Conservation (phyloP, 1,284 basidiomycete genomes). For the Rhodofomes roseus region DNA sequence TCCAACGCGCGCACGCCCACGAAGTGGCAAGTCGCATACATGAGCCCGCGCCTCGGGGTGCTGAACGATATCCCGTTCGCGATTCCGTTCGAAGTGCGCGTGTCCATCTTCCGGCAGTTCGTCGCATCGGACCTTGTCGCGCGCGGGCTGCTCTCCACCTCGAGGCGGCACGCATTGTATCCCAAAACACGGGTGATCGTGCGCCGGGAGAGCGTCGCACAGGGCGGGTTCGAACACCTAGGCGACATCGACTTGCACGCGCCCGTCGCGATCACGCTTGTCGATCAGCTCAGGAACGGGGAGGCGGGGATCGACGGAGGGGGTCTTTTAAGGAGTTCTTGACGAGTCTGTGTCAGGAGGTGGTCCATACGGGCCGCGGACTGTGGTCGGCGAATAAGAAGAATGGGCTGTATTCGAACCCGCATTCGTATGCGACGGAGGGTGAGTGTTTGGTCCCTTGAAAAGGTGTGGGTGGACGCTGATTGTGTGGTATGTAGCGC, state of each 20-base stretch:
- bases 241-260: no score
- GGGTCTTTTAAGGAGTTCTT: no score
- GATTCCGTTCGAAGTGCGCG: constrained; percentile 89
- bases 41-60: constrained; percentile 84
- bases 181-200: constrained; percentile 28
- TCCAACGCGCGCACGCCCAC: constrained; percentile 39
- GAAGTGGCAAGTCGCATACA: constrained; percentile 74
- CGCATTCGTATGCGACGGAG: no score
- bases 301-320: no score
- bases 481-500: no score
- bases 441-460: no score
- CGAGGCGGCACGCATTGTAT: constrained; percentile 12
- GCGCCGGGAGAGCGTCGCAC: no score
- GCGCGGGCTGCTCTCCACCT: no score
- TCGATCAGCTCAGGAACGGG: no score
- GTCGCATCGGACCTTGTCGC: constrained; percentile 54
- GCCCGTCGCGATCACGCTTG: no score
- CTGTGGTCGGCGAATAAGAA: constrained; percentile 89
- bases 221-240: no score
- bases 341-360: constrained; percentile 93
- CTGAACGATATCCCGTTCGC: constrained; percentile 97
- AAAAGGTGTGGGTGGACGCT: no score
- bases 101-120: constrained; percentile 87
- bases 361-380: constrained; percentile 92
- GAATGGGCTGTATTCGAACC: constrained; percentile 94